Evolutionary conservation across 2,329 filamentous ascomycete genomes (phyloP), one percentile per base, ranked within the genome.

Genomic region (Penicillium sp.): DNA sequence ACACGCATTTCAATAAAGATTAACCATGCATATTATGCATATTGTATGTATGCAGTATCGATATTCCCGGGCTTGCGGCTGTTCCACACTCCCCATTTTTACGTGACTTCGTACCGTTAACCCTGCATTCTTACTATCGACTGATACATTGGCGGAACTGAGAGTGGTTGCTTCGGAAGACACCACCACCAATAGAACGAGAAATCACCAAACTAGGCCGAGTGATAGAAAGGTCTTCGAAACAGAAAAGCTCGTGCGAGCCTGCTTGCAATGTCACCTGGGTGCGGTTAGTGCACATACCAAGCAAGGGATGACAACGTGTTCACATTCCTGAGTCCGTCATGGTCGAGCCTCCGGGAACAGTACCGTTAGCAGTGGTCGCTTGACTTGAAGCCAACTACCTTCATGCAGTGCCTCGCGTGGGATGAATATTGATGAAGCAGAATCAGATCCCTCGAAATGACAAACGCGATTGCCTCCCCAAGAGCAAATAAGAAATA

Each of bases 251-350:
- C 18, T 23, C 12, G 16, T n/a, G 27, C 15, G 10, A 34, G 34
- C 29, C 21, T 34, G 21, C 31, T 35, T 18, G 10, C 37, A 23
- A 42, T 46, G 31, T 45, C 18, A 21, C 23, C 12, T 18, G 5
- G 13, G 39, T 37, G 18, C 27, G 52, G 32, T 34, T 44, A 45
- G 38, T 23, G 23, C 35, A 34, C 57, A 60, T 60, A 34, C 55
- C 55, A 55, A 38, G n/a, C 41, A 53, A 59, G 52, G 49, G 37
- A 37, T 51, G 47, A 34, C 42, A 34, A 45, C 31, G 27, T 25
- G 8, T 49, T 45, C 37, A 48, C 59, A 62, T 61, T 61, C 60
- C 53, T 52, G 18, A 31, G 15, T 29, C 12, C 10, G 4, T 9
- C 7, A 13, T 53, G 49, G n/a, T 54, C 4, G 6, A 21, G 27